phyloP scores from a whole-genome alignment of 1,284 basidiomycete species.

The Cryptococcus sp. region DNA sequence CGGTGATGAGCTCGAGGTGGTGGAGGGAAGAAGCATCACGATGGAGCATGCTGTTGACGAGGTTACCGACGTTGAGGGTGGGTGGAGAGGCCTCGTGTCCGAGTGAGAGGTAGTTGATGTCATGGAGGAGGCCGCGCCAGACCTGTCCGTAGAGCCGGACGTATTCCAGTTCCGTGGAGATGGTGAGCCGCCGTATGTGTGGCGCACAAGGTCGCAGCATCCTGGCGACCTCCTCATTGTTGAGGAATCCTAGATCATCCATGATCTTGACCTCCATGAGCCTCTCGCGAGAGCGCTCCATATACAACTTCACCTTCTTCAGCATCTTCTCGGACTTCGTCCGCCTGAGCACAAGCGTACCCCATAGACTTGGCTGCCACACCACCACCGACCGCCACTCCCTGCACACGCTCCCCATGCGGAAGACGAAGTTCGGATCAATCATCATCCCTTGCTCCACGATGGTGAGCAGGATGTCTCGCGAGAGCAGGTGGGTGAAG shows the following conservation, averaged over 20 bases:
- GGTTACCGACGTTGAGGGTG: not conserved
- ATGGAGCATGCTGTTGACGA: constrained; percentile 7
- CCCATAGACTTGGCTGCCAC: constrained; percentile 24
- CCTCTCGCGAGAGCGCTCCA: constrained; percentile 20
- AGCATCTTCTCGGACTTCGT: constrained; percentile 11
- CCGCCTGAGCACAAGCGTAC: constrained; percentile 19
- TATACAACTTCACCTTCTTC: constrained; percentile 17
- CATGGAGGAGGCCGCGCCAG: constrained; percentile 2
- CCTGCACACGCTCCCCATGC: constrained; percentile 32
- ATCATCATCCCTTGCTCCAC: constrained; percentile 21
- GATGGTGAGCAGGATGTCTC: constrained; percentile 34
- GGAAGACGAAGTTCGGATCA: constrained; percentile 21
- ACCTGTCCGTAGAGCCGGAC: no score
- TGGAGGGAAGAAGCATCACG: not conserved
- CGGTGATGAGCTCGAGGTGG: not conserved
- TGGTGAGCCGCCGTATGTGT: constrained; percentile 2
- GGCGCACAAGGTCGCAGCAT: constrained; percentile 6
- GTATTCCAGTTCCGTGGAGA: constrained; percentile 1
- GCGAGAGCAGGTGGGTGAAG: constrained; percentile 26
- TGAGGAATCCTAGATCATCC: constrained; percentile 5
- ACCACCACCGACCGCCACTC: constrained; percentile 28
- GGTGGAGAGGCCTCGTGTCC: not conserved
- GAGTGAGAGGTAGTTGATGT: constrained; percentile 2
- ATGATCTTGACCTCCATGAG: constrained; percentile 16
- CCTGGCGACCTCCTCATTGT: constrained; percentile 4